These are phyloP conservation scores for Colletotrichum sp. DNA, from an alignment of 2,329 filamentous ascomycete genomes.

Conservation along the genomic window DNA sequence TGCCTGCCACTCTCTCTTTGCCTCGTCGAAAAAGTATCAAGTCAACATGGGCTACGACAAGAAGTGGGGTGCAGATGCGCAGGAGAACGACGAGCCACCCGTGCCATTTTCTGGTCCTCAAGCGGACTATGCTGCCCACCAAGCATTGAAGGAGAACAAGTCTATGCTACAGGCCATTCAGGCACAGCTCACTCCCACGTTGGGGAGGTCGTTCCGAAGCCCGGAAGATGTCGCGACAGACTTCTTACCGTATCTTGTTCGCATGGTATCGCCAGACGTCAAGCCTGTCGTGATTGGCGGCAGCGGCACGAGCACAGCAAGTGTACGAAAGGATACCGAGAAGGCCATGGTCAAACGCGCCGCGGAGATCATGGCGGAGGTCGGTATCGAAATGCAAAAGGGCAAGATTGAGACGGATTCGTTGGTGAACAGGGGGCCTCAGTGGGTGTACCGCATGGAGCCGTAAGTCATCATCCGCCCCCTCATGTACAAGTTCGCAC, in stretches of 20 bases:
- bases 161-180: constrained; percentile 78
- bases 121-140: constrained; percentile 81
- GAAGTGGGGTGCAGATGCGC: constrained; percentile 48
- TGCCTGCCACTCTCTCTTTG: constrained; percentile 91
- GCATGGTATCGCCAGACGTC: constrained; percentile 86
- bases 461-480: constrained; percentile 64
- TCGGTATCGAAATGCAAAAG: constrained; percentile 82
- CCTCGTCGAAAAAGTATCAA: constrained; percentile 66
- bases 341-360: constrained; percentile 81
- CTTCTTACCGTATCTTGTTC: constrained; percentile 82
- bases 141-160: constrained; percentile 80
- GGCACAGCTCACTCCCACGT: constrained; percentile 70
- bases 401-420: constrained; percentile 77
- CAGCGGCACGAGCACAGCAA: constrained; percentile 73
- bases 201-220: constrained; percentile 81
- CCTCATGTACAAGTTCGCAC: not conserved
- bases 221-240: constrained; percentile 79
- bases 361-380: constrained; percentile 81
- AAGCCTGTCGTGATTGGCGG: constrained; percentile 88
- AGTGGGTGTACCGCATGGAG: constrained; percentile 93
- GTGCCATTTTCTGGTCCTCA: constrained; percentile 82
- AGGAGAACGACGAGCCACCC: constrained; percentile 56
- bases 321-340: constrained; percentile 86
- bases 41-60: constrained; percentile 46
- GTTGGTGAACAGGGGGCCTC: constrained; percentile 60